Evolutionary conservation across 1,284 basidiomycete species (phyloP).

Genomic region (Moesziomyces sp.): DNA sequence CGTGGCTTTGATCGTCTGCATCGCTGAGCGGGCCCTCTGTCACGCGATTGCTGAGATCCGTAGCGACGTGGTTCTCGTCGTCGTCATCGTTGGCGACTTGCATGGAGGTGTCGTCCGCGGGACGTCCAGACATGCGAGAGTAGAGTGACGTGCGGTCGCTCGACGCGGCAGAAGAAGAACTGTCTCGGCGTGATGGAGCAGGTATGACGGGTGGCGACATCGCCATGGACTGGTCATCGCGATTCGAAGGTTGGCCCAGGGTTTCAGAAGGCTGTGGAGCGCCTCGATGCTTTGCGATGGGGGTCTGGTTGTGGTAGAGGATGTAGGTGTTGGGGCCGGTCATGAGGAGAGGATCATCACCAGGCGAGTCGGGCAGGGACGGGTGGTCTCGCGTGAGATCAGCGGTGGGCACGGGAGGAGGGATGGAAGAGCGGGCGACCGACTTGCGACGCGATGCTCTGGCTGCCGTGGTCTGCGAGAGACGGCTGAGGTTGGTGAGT

Average conservation of each 20-base stretch:
- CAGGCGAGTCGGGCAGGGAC: constrained; percentile 40
- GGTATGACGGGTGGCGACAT: constrained; percentile 3
- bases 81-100: constrained; percentile 1
- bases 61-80: constrained; percentile 4
- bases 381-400: constrained; percentile 37
- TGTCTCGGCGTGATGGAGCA: constrained; percentile 9
- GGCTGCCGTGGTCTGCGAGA: constrained; percentile 7
- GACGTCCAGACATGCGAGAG: constrained; percentile 27
- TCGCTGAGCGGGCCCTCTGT: background rate
- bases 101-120: background rate
- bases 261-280: background rate
- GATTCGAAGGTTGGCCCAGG: background rate
- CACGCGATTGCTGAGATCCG: background rate
- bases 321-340: constrained; percentile 34
- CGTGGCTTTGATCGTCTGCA: constrained; percentile 5
- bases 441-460: constrained; percentile 9
- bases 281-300: constrained; percentile 18
- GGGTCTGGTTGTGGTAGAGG: constrained; percentile 35
- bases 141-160: constrained; percentile 20
- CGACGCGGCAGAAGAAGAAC: constrained; percentile 7
- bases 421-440: background rate
- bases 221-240: constrained; percentile 20
- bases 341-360: constrained; percentile 49
- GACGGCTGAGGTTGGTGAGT: constrained; percentile 13
- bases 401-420: constrained; percentile 23